Evolutionary conservation across 2,329 filamentous ascomycete species (phyloP).

Genomic region (Xylariomycetidae sp.): DNA sequence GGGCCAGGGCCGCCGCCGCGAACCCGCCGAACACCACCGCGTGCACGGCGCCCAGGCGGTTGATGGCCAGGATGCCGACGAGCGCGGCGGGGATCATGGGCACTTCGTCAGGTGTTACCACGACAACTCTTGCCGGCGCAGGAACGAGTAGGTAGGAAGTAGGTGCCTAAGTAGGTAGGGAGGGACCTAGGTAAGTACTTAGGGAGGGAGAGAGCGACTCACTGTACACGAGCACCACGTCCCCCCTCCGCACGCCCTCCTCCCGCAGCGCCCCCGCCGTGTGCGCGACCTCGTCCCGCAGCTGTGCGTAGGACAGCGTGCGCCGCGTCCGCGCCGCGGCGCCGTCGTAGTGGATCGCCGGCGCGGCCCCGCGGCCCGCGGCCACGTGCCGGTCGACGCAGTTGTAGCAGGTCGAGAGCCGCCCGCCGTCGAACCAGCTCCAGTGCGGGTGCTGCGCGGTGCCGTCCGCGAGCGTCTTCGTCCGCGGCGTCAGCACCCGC

Average conservation of each 20-base stretch:
- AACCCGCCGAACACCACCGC: conserved; percentile 93
- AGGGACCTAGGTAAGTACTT: background rate
- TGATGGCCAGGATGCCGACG: conserved; percentile 78
- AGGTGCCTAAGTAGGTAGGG: background rate
- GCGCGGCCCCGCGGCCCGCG: conserved; percentile 63
- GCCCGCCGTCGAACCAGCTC: conserved; percentile 85
- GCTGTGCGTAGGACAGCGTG: conserved; percentile 65
- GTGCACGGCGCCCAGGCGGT: conserved; percentile 79
- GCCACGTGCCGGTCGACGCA: conserved; percentile 85
- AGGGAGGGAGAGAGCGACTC: conserved; percentile 24
- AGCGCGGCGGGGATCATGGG: conserved; percentile 89
- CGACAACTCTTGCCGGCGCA: conserved; percentile 4
- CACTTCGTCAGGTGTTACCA: conserved; percentile 58
- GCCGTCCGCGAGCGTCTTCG: conserved; percentile 58
- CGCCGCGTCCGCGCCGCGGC: conserved; percentile 71
- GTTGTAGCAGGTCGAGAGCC: conserved; percentile 89
- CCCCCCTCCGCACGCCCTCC: conserved; percentile 74
- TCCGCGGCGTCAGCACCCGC: conserved; percentile 50
- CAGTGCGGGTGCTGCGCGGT: conserved; percentile 63
- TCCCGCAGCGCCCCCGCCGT: conserved; percentile 77
- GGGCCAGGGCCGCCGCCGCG: conserved; percentile 71
- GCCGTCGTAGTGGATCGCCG: conserved; percentile 82
- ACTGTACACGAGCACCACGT: conserved; percentile 90
- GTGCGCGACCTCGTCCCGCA: conserved; percentile 74
- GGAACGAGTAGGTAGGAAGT: background rate